phyloP scores from a whole-genome alignment of 2,329 filamentous ascomycete species.

The Colletotrichum endophyticum region DNA sequence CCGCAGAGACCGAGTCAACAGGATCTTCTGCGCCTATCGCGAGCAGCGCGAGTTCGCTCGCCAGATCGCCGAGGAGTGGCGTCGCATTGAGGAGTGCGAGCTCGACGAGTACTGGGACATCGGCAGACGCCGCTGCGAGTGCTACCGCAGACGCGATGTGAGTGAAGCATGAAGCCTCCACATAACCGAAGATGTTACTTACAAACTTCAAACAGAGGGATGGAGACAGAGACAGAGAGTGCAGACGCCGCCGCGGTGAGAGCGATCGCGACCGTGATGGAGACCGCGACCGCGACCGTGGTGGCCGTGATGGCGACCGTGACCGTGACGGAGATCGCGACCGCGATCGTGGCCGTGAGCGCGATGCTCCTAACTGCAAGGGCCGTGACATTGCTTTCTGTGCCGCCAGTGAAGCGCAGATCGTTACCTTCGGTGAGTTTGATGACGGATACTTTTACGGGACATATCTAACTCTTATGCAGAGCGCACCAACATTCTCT shows the following conservation, averaged over 20 bases:
- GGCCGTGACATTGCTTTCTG: slow-evolving; percentile 8
- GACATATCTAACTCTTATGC: background rate
- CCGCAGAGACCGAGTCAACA: background rate
- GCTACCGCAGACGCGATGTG: slow-evolving; percentile 8
- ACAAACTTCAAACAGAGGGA: background rate
- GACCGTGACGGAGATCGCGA: background rate
- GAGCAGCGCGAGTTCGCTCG: slow-evolving; percentile 3
- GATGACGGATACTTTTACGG: background rate
- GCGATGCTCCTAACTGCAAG: slow-evolving; percentile 8
- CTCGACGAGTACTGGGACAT: slow-evolving; percentile 6
- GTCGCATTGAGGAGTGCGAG: background rate
- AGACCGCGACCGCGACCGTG: background rate
- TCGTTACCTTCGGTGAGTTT: slow-evolving; percentile 11
- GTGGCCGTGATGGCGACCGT: background rate
- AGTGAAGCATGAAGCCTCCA: background rate
- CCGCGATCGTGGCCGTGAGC: background rate
- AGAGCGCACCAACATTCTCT: slow-evolving; percentile 2
- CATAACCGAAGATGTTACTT: background rate
- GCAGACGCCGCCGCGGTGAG: background rate
- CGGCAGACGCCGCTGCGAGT: background rate
- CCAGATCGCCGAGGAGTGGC: slow-evolving; percentile 1
- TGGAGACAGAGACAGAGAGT: background rate
- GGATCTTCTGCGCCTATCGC: slow-evolving; percentile 14
- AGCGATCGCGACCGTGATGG: background rate
- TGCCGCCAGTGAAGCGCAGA: background rate